Base-by-base conservation (phyloP, 2,329 filamentous ascomycete species). In the Microdochium trichocladiopsis region DNA sequence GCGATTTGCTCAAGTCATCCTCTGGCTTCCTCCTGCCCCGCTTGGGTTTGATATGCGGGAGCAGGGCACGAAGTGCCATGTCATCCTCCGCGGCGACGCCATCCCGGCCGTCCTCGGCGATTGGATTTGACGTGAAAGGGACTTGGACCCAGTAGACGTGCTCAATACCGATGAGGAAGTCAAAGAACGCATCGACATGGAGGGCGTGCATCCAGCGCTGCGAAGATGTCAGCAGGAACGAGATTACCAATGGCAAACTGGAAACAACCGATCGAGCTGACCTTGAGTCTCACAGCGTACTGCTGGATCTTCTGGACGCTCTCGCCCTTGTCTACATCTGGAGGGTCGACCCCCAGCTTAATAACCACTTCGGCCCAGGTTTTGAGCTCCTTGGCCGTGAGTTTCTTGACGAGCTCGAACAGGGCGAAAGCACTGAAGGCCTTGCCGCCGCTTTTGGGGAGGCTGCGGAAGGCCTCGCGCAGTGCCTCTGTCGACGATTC, bases 161-260 rank as follows among this genome's bases (percentile, higher is more conserved):
- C 24, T 80, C 74, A 57, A 90, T 90, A 49, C 84, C 83, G 56
- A 93, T 77, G 21, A 95, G 81, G 66, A 90, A 96, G 66, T 95
- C 90, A 63, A 96, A 96, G 66, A 96, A 96, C 11, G 90, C 88
- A 74, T 95, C 90, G 50, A 96, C 84, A 66, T 96, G 92, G 87
- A 95, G 93, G 4, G 91, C 92, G 66, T 90, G 90, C 89, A 96
- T 94, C 92, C 92, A 96, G 64, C 93, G 86, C 88, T 89, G 61
- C 37, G 48, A n/a, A 36, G 14, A 36, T 1, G 49, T 25, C 37
- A 50, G 31, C 37, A n/a, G n/a, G n/a, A n/a, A n/a, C n/a, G n/a
- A n/a, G n/a, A n/a, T n/a, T n/a, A n/a, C n/a, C n/a, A n/a, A n/a
- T n/a, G n/a, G n/a, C n/a, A n/a, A n/a, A n/a, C n/a, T n/a, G 6